These are phyloP conservation scores for Arctostaphylos glauca DNA, from an alignment of 148 eudicot genomes.

Conservation along the genomic window DNA sequence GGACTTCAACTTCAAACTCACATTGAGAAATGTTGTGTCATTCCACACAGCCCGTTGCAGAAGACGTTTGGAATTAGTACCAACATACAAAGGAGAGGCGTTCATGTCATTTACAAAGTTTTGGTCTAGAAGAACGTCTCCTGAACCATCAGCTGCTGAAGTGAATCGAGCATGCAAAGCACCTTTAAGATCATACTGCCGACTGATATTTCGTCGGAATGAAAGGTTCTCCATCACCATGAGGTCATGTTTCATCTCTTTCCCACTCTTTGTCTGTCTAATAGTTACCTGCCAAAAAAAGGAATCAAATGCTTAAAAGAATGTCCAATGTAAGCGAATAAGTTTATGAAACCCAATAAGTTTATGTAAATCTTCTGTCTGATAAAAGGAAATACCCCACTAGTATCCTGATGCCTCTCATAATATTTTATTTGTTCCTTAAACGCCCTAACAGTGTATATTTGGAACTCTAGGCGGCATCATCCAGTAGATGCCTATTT, in stretches of 20 bases:
- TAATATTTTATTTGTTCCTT: not conserved
- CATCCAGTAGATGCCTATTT: not conserved
- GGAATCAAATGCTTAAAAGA: slow-evolving; percentile 2
- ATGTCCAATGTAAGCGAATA: not conserved
- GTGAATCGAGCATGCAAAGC: slow-evolving; percentile 80
- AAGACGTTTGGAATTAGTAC: slow-evolving; percentile 62
- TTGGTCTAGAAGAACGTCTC: slow-evolving; percentile 90
- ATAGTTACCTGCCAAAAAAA: slow-evolving; percentile 52
- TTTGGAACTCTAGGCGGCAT: not conserved
- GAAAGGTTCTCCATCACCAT: slow-evolving; percentile 96
- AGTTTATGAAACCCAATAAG: not conserved
- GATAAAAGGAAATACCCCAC: not conserved
- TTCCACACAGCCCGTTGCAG: slow-evolving; percentile 92
- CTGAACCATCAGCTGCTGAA: slow-evolving; percentile 59
- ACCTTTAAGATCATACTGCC: slow-evolving; percentile 94
- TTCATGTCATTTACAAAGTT: slow-evolving; percentile 95
- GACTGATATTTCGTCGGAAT: slow-evolving; percentile 57
- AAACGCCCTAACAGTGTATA: not conserved
- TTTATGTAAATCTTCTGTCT: not conserved
- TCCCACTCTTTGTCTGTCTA: slow-evolving; percentile 60
- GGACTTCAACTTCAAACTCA: slow-evolving; percentile 32
- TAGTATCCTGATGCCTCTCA: not conserved
- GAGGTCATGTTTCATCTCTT: slow-evolving; percentile 73
- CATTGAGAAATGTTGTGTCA: slow-evolving; percentile 83
- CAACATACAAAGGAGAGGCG: slow-evolving; percentile 72